phyloP scores from a whole-genome alignment of 202 grass and related monocot genomes.

The Setaria italica region DNA sequence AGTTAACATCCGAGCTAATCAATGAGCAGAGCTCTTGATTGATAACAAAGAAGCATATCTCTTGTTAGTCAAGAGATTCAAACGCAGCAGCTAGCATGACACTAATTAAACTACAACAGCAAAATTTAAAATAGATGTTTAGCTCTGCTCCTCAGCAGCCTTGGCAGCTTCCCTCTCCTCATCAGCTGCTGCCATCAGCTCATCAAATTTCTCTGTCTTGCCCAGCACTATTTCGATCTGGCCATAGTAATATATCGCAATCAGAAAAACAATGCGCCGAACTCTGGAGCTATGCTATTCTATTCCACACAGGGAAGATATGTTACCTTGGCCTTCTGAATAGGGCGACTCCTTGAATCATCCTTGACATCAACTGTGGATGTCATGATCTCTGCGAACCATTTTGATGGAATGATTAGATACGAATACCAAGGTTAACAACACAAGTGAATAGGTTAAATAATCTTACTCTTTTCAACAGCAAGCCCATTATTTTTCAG shows the following conservation, averaged over 20 bases:
- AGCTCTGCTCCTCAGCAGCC: slow-evolving; percentile 70
- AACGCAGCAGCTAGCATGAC: slow-evolving; percentile 45
- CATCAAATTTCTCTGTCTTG: slow-evolving; percentile 93
- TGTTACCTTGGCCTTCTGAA: slow-evolving; percentile 94
- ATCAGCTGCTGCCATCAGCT: slow-evolving; percentile 85
- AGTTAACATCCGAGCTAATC: slow-evolving; percentile 38
- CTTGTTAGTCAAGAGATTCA: slow-evolving; percentile 48
- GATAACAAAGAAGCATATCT: slow-evolving; percentile 44
- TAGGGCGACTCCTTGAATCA: slow-evolving; percentile 66
- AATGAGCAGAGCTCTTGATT: slow-evolving; percentile 48
- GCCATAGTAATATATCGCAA: neutral
- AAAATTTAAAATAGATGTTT: slow-evolving; percentile 30
- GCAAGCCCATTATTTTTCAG: slow-evolving; percentile 95
- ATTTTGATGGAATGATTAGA: slow-evolving; percentile 30
- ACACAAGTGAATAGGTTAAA: slow-evolving; percentile 4
- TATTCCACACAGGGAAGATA: slow-evolving; percentile 5
- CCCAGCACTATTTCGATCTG: slow-evolving; percentile 94
- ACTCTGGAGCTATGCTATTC: neutral
- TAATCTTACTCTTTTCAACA: slow-evolving; percentile 80
- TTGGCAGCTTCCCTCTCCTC: slow-evolving; percentile 79
- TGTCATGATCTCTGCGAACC: slow-evolving; percentile 76
- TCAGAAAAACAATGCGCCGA: neutral
- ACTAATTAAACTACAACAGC: slow-evolving; percentile 47
- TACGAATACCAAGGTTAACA: neutral
- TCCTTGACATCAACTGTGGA: slow-evolving; percentile 92